These are phyloP conservation scores for Yarrowia divulgata DNA, from an alignment of 805 yeast species.

Conservation along the genomic window DNA sequence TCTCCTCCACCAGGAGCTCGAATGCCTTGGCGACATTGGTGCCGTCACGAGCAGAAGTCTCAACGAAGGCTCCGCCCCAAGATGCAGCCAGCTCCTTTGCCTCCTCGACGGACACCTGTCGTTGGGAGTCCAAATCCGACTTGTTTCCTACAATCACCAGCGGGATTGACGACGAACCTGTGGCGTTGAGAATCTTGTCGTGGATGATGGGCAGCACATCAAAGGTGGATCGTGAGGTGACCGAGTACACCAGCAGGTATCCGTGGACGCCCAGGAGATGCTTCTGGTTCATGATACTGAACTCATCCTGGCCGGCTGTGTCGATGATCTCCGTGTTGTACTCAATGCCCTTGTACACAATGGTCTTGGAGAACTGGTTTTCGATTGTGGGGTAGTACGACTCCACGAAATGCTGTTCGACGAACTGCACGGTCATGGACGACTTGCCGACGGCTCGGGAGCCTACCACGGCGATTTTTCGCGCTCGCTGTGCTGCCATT, in stretches of 20 bases:
- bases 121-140: conserved; percentile 69
- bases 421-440: conserved; percentile 81
- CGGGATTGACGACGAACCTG: conserved; percentile 73
- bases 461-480: conserved; percentile 87
- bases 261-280: conserved; percentile 85
- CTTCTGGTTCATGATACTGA: conserved; percentile 77
- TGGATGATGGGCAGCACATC: conserved; percentile 77
- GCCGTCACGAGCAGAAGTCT: conserved; percentile 82
- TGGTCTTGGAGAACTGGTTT: conserved; percentile 76
- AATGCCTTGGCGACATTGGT: conserved; percentile 71
- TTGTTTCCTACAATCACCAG: conserved; percentile 81
- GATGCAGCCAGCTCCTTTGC: conserved; percentile 67
- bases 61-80: conserved; percentile 75
- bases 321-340: conserved; percentile 86
- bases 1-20: conserved; percentile 63
- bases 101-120: conserved; percentile 65
- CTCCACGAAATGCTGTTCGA: conserved; percentile 87
- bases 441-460: conserved; percentile 89
- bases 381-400: conserved; percentile 91
- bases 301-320: conserved; percentile 95
- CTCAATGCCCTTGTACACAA: conserved; percentile 73
- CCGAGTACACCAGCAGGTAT: conserved; percentile 79
- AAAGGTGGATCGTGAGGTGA: conserved; percentile 77
- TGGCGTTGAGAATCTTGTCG: conserved; percentile 76
- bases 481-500: conserved; percentile 48